A percentile compares a stretch with the other conserved stretches of the same genome.
Conservation (phyloP, 371 early-diverging fungal genomes). For the Mucor lusitanicus region DNA sequence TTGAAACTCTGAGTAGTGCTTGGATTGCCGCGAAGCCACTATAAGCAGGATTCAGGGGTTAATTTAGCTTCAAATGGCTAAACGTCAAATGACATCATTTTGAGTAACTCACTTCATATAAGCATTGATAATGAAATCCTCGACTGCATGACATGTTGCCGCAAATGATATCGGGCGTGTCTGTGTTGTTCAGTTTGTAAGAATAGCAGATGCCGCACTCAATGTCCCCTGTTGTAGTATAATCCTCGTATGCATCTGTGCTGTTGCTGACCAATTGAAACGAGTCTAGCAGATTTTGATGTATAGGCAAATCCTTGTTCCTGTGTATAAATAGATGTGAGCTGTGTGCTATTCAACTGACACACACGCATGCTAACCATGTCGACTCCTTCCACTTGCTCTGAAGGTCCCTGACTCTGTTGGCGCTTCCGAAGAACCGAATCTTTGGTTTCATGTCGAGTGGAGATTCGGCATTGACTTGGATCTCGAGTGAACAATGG, state of each 20-base stretch:
- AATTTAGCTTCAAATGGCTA: neutral
- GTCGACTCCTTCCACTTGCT: constrained; percentile 18
- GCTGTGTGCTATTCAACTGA: neutral
- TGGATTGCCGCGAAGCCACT: constrained; percentile 47
- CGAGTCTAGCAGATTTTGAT: constrained; percentile 4
- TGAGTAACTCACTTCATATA: constrained; percentile 32
- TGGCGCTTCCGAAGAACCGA: constrained; percentile 46
- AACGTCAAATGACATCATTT: neutral
- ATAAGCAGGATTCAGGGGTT: neutral
- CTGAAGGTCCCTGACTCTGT: constrained; percentile 25
- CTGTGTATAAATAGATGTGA: neutral
- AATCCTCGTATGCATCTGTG: constrained; percentile 4
- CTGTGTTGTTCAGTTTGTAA: constrained; percentile 32
- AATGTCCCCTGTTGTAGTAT: constrained; percentile 21
- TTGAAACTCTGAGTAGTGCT: constrained; percentile 40
- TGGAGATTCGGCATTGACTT: constrained; percentile 31
- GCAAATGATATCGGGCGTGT: constrained; percentile 38
- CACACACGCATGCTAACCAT: constrained; percentile 14
- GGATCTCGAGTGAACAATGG: constrained; percentile 47
- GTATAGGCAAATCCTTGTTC: constrained; percentile 1
- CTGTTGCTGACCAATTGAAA: constrained; percentile 9
- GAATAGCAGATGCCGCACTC: constrained; percentile 51
- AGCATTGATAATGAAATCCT: constrained; percentile 42
- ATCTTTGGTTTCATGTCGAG: constrained; percentile 17
- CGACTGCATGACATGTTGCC: constrained; percentile 34